Evolutionary conservation across 306 rosid species (phyloP), one percentile per base, ranked within the genome.

Genomic region (Lithocarpus polystachyus): DNA sequence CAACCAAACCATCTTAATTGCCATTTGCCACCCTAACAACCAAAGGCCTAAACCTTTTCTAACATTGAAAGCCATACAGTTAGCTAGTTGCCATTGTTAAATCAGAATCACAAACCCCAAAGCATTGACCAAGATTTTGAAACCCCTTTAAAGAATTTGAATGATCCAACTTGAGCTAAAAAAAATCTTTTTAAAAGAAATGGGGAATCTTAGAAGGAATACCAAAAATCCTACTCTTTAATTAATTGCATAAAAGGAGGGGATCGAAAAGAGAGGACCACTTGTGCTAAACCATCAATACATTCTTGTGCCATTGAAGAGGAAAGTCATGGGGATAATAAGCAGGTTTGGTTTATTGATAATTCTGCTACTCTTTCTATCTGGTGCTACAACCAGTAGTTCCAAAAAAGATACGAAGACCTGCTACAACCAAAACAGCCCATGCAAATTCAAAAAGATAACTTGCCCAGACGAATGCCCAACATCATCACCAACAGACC

Each of bases 391-490:
- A 68, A 81, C 82, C 67, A 87, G 13, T 48, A 48, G 53, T 48
- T 48, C 77, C 11, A 72, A 80, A 59, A 89, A 52, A 75, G 84
- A 57, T 2, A 61, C 17, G 8, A 57, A 33, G 22, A 56, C 81
- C 18, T 94, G 97, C 83, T 12, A 3, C 69, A 45, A 3, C 48
- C 60, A 13, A 9, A 57, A 6, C 0, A 88, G 98, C 75, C 88
- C 81, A 1, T 93, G 98, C 77, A 87, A 82, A 73, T 23, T 71
- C 22, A 89, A 82, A 84, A 74, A 20, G 64, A 71, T 88, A 1
- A 0, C 1, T 15, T 94, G 97, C 89, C 97, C 98, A 1, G 1
- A 31, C 2, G 37, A 94, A 84, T 92, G 94, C 77, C 97, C 97
- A 71, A 62, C 67, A 7, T n/a, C 79, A 72, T 82, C 86, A 22